phyloP scores from a whole-genome alignment of 192 early-diverging fungal genomes.

The Backusella mclennaniae region DNA sequence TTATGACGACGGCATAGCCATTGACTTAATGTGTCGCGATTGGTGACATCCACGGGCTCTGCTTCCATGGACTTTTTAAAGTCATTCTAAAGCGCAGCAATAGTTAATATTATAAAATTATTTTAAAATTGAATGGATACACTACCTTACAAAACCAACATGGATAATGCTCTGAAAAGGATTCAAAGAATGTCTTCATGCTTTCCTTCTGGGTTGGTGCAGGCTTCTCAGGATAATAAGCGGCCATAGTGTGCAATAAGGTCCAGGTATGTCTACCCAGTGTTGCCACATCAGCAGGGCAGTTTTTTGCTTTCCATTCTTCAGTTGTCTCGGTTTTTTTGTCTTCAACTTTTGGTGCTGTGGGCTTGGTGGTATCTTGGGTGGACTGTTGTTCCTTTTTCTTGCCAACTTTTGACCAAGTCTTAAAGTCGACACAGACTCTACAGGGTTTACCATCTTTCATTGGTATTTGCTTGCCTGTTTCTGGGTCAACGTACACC shows the following conservation, averaged over 20 bases:
- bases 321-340: constrained; percentile 2
- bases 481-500: constrained; percentile 31
- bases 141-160: constrained; percentile 79
- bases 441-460: constrained; percentile 72
- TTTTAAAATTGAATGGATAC: too few relatives aligned
- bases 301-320: constrained; percentile 45
- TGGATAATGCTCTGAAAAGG: constrained; percentile 88
- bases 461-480: constrained; percentile 40
- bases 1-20: constrained; percentile 98
- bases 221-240: constrained; percentile 89
- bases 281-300: constrained; percentile 79
- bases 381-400: constrained; percentile 29
- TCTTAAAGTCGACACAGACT: constrained; percentile 75
- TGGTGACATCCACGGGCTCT: constrained; percentile 75
- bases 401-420: constrained; percentile 61
- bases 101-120: not conserved
- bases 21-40: constrained; percentile 61
- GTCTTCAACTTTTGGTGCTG: constrained; percentile 21
- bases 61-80: constrained; percentile 73
- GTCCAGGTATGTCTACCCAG: constrained; percentile 94
- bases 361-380: not conserved
- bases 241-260: constrained; percentile 95
- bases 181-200: constrained; percentile 70
- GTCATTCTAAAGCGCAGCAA: constrained; percentile 46
- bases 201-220: constrained; percentile 61